These are phyloP conservation scores for Musa itinerans DNA, from an alignment of 176 grass and related monocot genomes.

Conservation along the genomic window DNA sequence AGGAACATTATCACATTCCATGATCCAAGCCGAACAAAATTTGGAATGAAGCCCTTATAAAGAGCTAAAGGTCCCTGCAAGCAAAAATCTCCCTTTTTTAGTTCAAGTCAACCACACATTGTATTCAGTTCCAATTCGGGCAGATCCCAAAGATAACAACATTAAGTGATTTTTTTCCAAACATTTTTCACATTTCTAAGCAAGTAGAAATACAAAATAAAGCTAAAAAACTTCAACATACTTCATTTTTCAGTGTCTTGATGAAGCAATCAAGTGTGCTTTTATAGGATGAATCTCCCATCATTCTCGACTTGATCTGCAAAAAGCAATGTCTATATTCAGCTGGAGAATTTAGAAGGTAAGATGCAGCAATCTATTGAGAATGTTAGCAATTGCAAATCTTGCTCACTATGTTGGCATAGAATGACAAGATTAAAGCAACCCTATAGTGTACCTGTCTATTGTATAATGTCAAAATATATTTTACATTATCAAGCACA, in stretches of 20 bases:
- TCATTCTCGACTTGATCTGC: conserved; percentile 98
- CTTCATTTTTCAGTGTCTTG: conserved; percentile 94
- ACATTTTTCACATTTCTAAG: background rate
- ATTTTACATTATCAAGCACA: background rate
- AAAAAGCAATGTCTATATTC: conserved; percentile 12
- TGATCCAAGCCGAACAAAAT: conserved; percentile 87
- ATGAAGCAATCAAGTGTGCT: conserved; percentile 86
- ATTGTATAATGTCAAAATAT: background rate
- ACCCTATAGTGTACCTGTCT: background rate
- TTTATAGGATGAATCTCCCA: conserved; percentile 86
- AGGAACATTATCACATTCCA: conserved; percentile 99
- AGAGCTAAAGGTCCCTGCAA: conserved; percentile 79
- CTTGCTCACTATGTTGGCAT: background rate
- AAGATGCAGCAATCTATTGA: background rate
- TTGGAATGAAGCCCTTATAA: conserved; percentile 84
- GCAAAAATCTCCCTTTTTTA: background rate
- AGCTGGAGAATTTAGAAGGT: background rate
- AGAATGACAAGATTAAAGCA: background rate
- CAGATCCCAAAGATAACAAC: background rate
- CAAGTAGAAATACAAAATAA: background rate
- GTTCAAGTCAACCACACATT: background rate
- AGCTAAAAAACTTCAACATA: conserved; percentile 28
- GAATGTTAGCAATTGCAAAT: background rate
- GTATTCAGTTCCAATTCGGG: background rate
- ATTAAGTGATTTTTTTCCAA: background rate